Conservation (phyloP, 2,329 filamentous ascomycete genomes). For the Diaporthe humulicola region DNA sequence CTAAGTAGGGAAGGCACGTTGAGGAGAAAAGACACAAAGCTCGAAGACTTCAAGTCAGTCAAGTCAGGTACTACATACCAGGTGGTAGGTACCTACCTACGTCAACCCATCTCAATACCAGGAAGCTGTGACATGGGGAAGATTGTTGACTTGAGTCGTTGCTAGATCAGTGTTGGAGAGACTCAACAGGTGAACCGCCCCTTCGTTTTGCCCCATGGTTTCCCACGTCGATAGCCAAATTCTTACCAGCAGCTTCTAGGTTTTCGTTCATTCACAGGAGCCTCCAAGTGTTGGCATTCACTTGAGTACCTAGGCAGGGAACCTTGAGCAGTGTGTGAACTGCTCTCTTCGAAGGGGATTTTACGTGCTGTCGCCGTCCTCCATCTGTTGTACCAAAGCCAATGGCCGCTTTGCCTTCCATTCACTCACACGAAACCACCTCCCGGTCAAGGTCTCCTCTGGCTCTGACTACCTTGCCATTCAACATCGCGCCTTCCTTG, state of each 20-base stretch:
- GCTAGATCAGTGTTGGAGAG: too few species aligned
- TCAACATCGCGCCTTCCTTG: constrained; percentile 1
- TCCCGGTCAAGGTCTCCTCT: not conserved
- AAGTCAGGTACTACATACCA: not conserved
- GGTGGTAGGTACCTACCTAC: not conserved
- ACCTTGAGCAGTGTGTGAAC: not conserved
- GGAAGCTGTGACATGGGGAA: not conserved
- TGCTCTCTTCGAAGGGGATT: not conserved
- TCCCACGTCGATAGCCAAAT: not conserved
- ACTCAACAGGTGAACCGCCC: not conserved
- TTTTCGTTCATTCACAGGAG: not conserved
- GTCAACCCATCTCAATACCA: not conserved
- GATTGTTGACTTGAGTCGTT: not conserved
- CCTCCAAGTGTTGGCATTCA: not conserved
- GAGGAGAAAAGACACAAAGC: not conserved
- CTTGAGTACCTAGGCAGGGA: not conserved
- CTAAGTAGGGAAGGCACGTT: constrained; percentile 4
- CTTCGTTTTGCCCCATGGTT: not conserved
- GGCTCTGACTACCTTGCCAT: not conserved
- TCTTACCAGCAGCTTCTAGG: constrained; percentile 7
- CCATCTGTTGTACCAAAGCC: not conserved
- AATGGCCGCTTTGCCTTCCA: not conserved
- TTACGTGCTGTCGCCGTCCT: not conserved
- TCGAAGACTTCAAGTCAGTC: not conserved
- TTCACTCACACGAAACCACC: not conserved